phyloP scores from a whole-genome alignment of 805 yeast species.

The Yamadazyma laniorum region DNA sequence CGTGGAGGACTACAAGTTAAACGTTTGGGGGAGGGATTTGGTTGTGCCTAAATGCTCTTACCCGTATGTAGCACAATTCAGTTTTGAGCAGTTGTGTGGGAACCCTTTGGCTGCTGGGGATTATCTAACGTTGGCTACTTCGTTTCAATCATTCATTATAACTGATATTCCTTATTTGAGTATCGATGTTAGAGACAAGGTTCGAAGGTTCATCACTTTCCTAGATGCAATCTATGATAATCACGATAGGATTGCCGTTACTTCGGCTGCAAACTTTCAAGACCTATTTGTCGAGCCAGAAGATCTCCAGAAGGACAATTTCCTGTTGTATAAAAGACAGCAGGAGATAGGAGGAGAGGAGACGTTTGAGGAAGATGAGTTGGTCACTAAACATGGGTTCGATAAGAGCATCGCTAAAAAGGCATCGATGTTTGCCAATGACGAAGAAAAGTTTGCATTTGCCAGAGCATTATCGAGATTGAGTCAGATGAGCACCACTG shows the following conservation, averaged over 20 bases:
- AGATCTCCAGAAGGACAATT: slow-evolving; percentile 49
- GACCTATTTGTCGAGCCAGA: slow-evolving; percentile 85
- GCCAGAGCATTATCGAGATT: slow-evolving; percentile 91
- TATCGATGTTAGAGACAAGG: slow-evolving; percentile 73
- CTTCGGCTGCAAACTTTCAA: slow-evolving; percentile 82
- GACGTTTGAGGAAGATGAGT: slow-evolving; percentile 52
- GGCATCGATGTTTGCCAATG: slow-evolving; percentile 79
- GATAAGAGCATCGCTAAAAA: slow-evolving; percentile 67
- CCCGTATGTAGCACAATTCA: slow-evolving; percentile 82
- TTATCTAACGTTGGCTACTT: slow-evolving; percentile 75
- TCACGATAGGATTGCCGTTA: slow-evolving; percentile 82
- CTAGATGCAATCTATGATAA: slow-evolving; percentile 94
- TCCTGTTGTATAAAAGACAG: slow-evolving; percentile 40
- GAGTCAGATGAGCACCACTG: slow-evolving; percentile 90
- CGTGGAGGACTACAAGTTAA: slow-evolving; percentile 28
- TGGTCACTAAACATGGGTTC: slow-evolving; percentile 76
- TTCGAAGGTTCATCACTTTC: slow-evolving; percentile 90
- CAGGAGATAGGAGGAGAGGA: slow-evolving; percentile 35
- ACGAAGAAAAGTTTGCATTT: slow-evolving; percentile 95
- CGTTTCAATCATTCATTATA: slow-evolving; percentile 75
- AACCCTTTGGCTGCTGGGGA: slow-evolving; percentile 91
- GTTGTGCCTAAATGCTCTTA: slow-evolving; percentile 74
- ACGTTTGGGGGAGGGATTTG: slow-evolving; percentile 88
- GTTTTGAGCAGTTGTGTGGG: slow-evolving; percentile 86
- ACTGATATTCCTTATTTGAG: slow-evolving; percentile 91